Evolutionary conservation across 2,329 filamentous ascomycete genomes (phyloP).

Genomic region (Calonectria naviculata): DNA sequence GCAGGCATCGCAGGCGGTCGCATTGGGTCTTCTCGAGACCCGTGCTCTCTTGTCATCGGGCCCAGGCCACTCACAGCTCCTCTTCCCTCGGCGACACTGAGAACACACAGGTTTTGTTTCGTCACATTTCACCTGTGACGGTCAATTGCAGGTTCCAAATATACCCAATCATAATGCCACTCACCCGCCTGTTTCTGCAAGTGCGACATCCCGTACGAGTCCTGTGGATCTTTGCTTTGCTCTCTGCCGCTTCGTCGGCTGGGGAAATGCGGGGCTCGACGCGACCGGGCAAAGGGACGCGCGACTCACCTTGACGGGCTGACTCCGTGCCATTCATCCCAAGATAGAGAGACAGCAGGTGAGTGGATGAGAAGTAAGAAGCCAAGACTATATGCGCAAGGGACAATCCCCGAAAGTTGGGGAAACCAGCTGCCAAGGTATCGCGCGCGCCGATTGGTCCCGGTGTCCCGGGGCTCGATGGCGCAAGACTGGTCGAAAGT

Average conservation of each 20-base stretch:
- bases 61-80: background rate
- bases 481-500: no score
- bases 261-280: background rate
- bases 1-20: background rate
- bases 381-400: background rate
- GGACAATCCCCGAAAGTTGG: background rate
- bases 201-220: conserved; percentile 1
- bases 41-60: background rate
- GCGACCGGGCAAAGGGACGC: background rate
- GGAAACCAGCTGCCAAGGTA: background rate
- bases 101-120: background rate
- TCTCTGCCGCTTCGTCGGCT: background rate
- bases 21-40: background rate
- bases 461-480: background rate
- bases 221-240: background rate
- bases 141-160: background rate
- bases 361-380: background rate
- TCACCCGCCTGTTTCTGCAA: conserved; percentile 4
- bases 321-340: background rate
- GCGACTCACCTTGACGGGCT: background rate
- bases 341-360: background rate
- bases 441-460: background rate
- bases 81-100: background rate
- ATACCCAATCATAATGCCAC: background rate
- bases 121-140: conserved; percentile 3